Conservation (phyloP, 352 stramenopile genomes). For the Phytophthora meadii region DNA sequence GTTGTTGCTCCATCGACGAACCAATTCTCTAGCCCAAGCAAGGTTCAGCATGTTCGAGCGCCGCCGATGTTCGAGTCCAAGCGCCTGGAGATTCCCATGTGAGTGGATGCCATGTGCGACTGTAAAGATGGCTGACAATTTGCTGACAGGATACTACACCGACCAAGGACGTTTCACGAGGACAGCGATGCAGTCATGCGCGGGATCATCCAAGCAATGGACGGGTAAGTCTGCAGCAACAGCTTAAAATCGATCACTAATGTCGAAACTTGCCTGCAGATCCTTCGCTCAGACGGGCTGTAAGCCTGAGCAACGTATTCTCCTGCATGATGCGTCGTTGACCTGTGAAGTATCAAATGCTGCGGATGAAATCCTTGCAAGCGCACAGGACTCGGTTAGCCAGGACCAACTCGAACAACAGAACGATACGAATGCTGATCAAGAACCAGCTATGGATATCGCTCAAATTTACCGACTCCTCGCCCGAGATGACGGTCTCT, state of each 20-base stretch:
- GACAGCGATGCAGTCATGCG: conserved; percentile 18
- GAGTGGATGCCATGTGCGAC: conserved; percentile 3
- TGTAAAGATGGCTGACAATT: conserved; percentile 1
- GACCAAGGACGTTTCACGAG: conserved; percentile 12
- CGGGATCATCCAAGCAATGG: conserved; percentile 19
- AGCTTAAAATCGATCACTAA: background rate
- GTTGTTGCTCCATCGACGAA: background rate
- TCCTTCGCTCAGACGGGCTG: background rate
- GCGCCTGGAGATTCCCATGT: conserved; percentile 33
- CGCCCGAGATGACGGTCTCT: conserved; percentile 1
- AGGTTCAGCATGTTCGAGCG: background rate
- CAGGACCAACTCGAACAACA: background rate
- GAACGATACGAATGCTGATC: background rate
- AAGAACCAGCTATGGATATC: conserved; percentile 1
- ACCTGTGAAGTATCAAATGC: background rate
- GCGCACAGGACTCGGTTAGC: background rate
- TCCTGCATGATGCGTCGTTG: background rate
- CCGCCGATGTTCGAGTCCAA: conserved; percentile 1
- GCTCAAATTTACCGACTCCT: conserved; percentile 8
- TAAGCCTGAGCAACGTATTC: background rate
- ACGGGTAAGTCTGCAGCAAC: conserved; percentile 10
- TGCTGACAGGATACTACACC: conserved; percentile 7
- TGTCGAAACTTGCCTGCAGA: background rate
- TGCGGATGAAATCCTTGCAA: background rate
- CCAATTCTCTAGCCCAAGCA: background rate